These are phyloP conservation scores for Leccinum barrowsii DNA, from an alignment of 768 basidiomycete species.

Conservation along the genomic window DNA sequence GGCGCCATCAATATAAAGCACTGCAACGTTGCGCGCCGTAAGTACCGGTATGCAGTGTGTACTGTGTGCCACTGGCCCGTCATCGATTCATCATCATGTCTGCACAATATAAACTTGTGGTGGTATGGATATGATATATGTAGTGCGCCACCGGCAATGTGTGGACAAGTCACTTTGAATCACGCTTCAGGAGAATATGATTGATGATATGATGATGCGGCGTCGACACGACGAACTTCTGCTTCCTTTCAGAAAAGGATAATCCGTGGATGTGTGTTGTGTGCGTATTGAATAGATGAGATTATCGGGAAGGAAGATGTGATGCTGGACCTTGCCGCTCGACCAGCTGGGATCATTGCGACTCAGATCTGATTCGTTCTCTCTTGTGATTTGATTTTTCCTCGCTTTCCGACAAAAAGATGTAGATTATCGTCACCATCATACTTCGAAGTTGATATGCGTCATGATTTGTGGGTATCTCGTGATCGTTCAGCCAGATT, in stretches of 20 bases:
- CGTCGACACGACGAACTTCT: neutral
- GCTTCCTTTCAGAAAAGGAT: slow-evolving; percentile 4
- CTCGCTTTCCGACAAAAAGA: neutral
- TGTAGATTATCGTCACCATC: neutral
- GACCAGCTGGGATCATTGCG: neutral
- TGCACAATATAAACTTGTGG: neutral
- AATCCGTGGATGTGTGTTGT: neutral
- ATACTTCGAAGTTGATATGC: neutral
- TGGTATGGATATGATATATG: neutral
- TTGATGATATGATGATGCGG: neutral
- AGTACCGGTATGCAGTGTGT: neutral
- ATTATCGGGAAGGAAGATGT: slow-evolving; percentile 1
- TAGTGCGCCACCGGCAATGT: slow-evolving; percentile 15
- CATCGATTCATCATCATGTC: neutral
- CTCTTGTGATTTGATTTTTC: neutral
- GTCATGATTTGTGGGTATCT: neutral
- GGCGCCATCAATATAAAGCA: slow-evolving; percentile 7
- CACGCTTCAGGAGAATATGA: neutral
- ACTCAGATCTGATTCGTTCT: slow-evolving; percentile 2
- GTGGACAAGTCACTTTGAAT: neutral
- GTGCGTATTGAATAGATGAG: neutral
- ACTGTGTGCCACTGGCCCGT: neutral
- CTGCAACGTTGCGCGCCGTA: neutral
- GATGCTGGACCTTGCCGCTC: neutral
- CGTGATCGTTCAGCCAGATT: neutral